Evolutionary conservation across 495 filamentous ascomycete species (phyloP), one percentile per base, ranked within the genome.

Genomic region (Talaromyces adpressus): DNA sequence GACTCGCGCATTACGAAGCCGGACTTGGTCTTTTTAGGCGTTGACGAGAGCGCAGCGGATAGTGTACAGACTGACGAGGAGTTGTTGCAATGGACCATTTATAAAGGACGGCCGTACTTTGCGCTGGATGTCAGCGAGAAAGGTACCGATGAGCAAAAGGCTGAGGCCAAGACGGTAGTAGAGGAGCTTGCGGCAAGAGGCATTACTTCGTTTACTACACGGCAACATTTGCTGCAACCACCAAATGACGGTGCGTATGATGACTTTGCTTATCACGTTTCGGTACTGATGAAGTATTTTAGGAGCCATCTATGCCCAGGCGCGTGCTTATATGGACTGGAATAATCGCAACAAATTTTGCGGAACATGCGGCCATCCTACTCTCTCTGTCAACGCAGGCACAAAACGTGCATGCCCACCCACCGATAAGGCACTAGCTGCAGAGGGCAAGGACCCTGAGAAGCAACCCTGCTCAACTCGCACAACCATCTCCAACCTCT

Each of bases 271-370:
- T 29, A 39, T 12, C 58, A 14, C 27, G 59, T 4, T 29, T 64
- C 29, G 62, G 22, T 52, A 57, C 63, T 72, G 41, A 67, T 64
- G 30, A 25, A 61, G 59, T 23, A 34, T 49, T 59, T 14, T 64
- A 92, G 93, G 91, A 63, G 93, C 92, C 62, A 91, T 95, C 51
- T 92, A 91, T 70, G 95, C 91, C n/a, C 89, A 94, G 70, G 90
- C 92, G 3, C 89, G 93, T 66, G 87, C 90, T n/a, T 75, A 96
- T 41, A 71, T 93, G 30, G 94, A 98, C 77, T 98, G 94, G 94
- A 98, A 98, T 75, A 83, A 80, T 57, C 89, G 93, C 32, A 97
- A 96, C 70, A 91, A 86, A 39, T 98, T 91, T 78, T 98, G 94
- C 75, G 91, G 86, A 9, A 86, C 86, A 61, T 97, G 94, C 77